Percentiles rank a stretch among this genome's conserved stretches.
Evolutionary conservation across 2,329 filamentous ascomycete species (phyloP).

Genomic region (Cephalotrichum gorgonifer): DNA sequence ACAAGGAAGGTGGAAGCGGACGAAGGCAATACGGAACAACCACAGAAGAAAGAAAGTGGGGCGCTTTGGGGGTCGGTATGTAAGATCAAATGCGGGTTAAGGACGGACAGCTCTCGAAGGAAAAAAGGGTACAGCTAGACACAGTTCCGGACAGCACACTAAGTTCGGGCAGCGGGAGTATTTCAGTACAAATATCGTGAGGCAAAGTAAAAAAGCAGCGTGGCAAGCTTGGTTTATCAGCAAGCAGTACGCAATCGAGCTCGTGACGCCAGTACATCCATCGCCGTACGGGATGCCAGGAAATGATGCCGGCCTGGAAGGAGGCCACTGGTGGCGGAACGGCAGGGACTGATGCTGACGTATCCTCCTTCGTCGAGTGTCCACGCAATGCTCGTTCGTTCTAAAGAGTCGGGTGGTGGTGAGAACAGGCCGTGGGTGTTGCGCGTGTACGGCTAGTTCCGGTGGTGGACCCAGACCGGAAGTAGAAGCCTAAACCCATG

Average conservation of each 20-base stretch:
- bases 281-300: not conserved
- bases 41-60: not conserved
- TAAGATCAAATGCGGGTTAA: too few relatives aligned
- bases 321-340: not conserved
- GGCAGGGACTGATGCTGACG: not conserved
- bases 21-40: not conserved
- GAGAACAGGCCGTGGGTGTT: too few relatives aligned
- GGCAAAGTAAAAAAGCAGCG: too few relatives aligned
- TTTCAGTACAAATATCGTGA: too few relatives aligned
- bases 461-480: not conserved
- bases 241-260: too few relatives aligned
- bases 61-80: not conserved
- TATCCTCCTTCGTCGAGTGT: constrained; percentile 1
- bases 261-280: not conserved
- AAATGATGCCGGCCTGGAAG: not conserved
- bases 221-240: too few relatives aligned
- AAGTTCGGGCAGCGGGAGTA: too few relatives aligned
- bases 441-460: not conserved
- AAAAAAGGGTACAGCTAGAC: not conserved
- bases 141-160: too few relatives aligned
- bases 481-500: not conserved
- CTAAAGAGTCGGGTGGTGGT: not conserved
- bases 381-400: not conserved
- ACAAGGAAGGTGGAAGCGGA: too few relatives aligned
- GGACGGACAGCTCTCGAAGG: too few relatives aligned